Base-by-base conservation (phyloP, 116 monocot species). In the Zostera marina region DNA sequence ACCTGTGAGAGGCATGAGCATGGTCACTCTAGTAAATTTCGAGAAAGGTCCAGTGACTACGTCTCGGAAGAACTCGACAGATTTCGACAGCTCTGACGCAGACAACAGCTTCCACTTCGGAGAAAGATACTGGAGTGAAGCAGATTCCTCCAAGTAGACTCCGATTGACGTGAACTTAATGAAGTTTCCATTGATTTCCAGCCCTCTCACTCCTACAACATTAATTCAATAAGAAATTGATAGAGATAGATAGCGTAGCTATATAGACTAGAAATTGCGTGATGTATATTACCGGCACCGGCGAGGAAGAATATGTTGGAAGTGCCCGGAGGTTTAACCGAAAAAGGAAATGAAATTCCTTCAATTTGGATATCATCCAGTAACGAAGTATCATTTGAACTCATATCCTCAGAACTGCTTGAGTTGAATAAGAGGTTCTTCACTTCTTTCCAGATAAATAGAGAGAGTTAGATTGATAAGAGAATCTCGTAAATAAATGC, bases 1-100 rank as follows among this genome's bases (percentile, higher is more conserved):
- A 8, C 94, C 88, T 14, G 84, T 82, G 42, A 94, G 75, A 3
- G 94, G 94, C 42, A 77, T 43, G 65, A 94, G 65, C 94, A 94
- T 85, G 4, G 75, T 80, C 49, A 88, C 76, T 21, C 70, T 70
- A 5, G 62, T 68, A 51, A 86, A 74, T 74, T 89, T 96, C 70
- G 85, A 89, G 49, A 93, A 93, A 3, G 83, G 45, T 0, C 88
- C 92, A 0, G 70, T 62, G 46, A 68, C 38, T 11, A 92, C 60
- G 56, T 92, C 92, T 1, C 58, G 17, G 70, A 65, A 92, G 66
- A 92, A 92, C 0, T 60, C 76, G 1, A 45, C 24, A 14, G 73
- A 69, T 1, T 5, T 67, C 20, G 58, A 64, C 22, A 92, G 74
- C 59, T 79, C 83, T 0, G 81, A 78, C 10, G 69, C 66, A 0